Conservation (phyloP, 768 basidiomycete genomes). For the Lactarius evosmus region DNA sequence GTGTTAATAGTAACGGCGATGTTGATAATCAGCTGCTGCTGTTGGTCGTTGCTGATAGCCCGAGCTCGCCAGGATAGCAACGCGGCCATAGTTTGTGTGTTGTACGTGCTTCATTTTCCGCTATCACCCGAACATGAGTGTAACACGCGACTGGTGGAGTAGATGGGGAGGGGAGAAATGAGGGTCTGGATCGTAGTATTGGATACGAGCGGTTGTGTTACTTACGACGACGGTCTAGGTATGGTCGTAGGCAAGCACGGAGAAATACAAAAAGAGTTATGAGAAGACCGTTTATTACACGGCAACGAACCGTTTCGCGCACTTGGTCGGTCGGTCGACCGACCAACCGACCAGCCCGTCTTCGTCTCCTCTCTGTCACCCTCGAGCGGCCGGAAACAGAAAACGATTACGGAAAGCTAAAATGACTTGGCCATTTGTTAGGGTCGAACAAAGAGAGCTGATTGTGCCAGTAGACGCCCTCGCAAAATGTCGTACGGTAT, state of each 20-base stretch:
- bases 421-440: background rate
- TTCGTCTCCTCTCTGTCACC: background rate
- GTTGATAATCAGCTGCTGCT: constrained; percentile 9
- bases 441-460: background rate
- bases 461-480: background rate
- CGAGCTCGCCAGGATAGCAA: constrained; percentile 9
- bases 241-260: constrained; percentile 18
- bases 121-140: constrained; percentile 16
- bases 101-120: constrained; percentile 4
- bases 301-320: constrained; percentile 20
- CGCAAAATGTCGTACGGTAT: background rate
- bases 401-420: constrained; percentile 2
- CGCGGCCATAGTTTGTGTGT: constrained; percentile 1
- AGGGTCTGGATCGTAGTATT: constrained; percentile 14
- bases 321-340: background rate
- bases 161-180: background rate
- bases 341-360: background rate
- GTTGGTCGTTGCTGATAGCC: background rate
- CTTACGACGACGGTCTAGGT: constrained; percentile 7
- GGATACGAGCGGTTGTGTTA: background rate
- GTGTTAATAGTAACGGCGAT: background rate
- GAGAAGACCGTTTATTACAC: constrained; percentile 12
- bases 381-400: background rate
- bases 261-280: background rate
- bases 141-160: constrained; percentile 14